Conservation (phyloP, 169 alveolate genomes). For the Eimeria brunetti region DNA sequence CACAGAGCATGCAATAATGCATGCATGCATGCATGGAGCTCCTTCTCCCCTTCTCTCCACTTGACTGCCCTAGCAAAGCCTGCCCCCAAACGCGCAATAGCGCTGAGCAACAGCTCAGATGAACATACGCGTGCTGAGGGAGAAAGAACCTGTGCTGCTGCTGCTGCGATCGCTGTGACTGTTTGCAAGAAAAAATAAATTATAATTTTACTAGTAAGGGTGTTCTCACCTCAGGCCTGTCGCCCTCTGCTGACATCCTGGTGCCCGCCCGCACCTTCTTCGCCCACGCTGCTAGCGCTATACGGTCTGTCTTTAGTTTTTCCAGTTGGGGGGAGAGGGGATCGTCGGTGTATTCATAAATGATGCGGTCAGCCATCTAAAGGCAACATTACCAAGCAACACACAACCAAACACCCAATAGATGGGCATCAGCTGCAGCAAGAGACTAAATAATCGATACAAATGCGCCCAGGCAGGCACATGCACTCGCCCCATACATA, state of each 20-base stretch:
- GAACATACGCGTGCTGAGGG: not conserved
- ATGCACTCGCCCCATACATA: not conserved
- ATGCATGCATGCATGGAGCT: not conserved
- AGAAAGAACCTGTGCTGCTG: not conserved
- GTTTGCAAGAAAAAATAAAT: not conserved
- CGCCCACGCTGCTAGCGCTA: conserved; percentile 67
- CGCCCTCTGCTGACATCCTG: not conserved
- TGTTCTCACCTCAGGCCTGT: conserved; percentile 11
- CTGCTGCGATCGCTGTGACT: not conserved
- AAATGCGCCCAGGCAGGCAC: not conserved
- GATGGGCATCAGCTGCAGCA: not conserved
- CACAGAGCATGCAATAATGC: not conserved
- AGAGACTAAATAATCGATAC: not conserved
- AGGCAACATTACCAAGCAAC: not conserved
- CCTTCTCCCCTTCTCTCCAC: not conserved
- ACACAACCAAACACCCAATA: not conserved
- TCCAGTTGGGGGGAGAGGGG: conserved; percentile 36
- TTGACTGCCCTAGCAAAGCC: not conserved
- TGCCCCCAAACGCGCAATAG: not conserved
- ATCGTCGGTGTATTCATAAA: conserved; percentile 38
- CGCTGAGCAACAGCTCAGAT: not conserved
- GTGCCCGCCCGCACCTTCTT: conserved; percentile 20
- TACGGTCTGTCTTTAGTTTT: conserved; percentile 55
- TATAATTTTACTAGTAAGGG: not conserved
- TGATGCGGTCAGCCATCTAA: conserved; percentile 52